Evolutionary conservation across 352 stramenopile genomes (phyloP), one percentile per base, ranked within the genome.

Genomic region (Pythium aquatile): DNA sequence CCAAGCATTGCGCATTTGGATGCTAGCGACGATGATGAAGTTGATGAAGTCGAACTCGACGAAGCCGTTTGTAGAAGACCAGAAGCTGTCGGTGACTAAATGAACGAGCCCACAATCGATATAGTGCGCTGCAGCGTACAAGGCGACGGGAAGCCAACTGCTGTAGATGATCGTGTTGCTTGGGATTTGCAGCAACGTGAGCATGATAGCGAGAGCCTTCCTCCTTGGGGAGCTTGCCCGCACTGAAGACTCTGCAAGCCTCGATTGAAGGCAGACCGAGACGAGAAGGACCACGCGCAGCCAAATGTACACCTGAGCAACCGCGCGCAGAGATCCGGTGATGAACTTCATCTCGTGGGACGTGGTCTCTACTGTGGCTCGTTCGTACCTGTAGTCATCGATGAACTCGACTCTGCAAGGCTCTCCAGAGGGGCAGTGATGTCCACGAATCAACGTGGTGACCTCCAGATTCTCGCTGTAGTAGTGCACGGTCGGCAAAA

Each of bases 301-400:
- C 70, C 72, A 84, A n/a, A 89, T 64, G 46, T 87, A 86, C 2
- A 60, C 20, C 42, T 87, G 80, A 1, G 75, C 69, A 9, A 61
- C 32, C 5, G 59, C 65, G 24, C 77, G 77, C 40, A 85, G 28
- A 2, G 59, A 10, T 1, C 72, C 60, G 10, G 73, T 73, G 29
- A 81, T 51, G 2, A 16, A 13, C 24, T 77, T 80, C 66, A 67
- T 77, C 17, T 83, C 72, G 5, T 64, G 58, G 2, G 72, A 58
- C 30, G 79, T 78, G 5, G 69, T 79, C 56, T 73, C 66, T 0
- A 85, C 4, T 1, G 65, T 54, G 11, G 70, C 64, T 1, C 78
- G 68, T 32, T 86, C 76, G 32, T 87, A 89, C 13, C 78, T 69
- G 30, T 78, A 81, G 53, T 87, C 78, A 44, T 87, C 78, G 8